Base-by-base conservation (phyloP, 306 rosid genomes). In the Hippophae gyantsensis region DNA sequence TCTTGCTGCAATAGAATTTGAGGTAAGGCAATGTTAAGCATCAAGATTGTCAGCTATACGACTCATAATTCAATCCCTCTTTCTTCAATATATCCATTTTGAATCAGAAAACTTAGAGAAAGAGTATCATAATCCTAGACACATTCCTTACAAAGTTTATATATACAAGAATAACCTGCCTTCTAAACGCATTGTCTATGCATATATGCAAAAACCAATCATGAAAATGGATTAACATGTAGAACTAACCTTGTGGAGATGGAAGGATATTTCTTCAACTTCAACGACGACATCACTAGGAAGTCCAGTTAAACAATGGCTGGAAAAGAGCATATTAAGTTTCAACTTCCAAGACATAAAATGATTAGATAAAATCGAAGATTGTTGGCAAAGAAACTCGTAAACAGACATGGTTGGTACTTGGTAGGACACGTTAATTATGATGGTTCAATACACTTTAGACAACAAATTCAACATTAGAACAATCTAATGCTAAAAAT, bases 271-370 rank as follows among this genome's bases (percentile, higher is more conserved):
- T 10, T 77, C 86, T 11, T 85, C 89, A 70, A 87, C 81, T 81
- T 90, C 94, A 82, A 87, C 63, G 58, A 79, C 64, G 52, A 90
- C 74, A 69, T 90, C 97, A 48, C 87, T 81, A 40, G 94, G 66
- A 61, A 90, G 97, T 55, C 94, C 97, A 63, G 84, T 79, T 50
- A 89, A 81, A 82, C 90, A 90, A 40, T 81, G 64, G 95, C 97
- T 90, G 75, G 38, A 74, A 67, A 69, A 60, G 58, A 8, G 54
- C 25, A 43, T 32, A 32, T 32, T 25, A 47, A 42, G 40, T 50
- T 9, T 53, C 41, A 54, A 12, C 43, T 54, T 48, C 66, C 60
- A 57, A 43, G n/a, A 66, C 43, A 52, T 53, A 65, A 54, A 42
- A 57, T 23, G 27, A 57, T 12, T 11, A 8, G 6, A 40, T 32